Conservation (phyloP, 2,329 filamentous ascomycete genomes). For the Trichocomaceae sp. region DNA sequence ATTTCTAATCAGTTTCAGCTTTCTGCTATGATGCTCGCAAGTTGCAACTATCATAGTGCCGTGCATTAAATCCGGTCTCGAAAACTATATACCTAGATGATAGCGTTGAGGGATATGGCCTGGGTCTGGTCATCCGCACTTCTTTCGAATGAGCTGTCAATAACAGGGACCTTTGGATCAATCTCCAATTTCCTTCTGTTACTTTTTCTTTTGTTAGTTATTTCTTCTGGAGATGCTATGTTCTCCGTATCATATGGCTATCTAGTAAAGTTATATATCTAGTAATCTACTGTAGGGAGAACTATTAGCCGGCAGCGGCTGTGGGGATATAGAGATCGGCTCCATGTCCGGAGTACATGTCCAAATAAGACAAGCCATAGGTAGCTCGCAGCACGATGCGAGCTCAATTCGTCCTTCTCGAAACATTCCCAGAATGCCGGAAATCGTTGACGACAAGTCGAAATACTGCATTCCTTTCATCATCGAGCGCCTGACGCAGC, state of each 20-base stretch:
- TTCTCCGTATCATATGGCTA: too few species aligned
- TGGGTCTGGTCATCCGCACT: too few species aligned
- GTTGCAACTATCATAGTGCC: background rate
- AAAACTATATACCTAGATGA: too few species aligned
- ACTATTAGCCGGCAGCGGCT: background rate
- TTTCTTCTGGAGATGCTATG: background rate
- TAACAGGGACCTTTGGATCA: background rate
- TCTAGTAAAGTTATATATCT: background rate
- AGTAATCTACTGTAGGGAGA: background rate
- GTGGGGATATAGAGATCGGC: background rate
- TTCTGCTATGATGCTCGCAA: too few species aligned
- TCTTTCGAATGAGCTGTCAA: background rate
- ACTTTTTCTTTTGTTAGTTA: too few species aligned
- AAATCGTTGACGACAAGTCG: constrained; percentile 69
- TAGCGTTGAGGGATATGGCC: too few species aligned
- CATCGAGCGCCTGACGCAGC: constrained; percentile 51
- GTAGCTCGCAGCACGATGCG: background rate
- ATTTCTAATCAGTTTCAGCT: too few species aligned
- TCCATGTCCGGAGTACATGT: background rate
- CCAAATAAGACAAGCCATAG: background rate
- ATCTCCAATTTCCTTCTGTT: background rate
- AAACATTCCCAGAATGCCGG: constrained; percentile 32
- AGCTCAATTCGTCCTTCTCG: background rate
- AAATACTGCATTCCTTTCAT: constrained; percentile 73
- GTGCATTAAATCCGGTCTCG: background rate